Evolutionary conservation across 2,329 filamentous ascomycete genomes (phyloP).

Genomic region (Penicillium psychrosexuale): DNA sequence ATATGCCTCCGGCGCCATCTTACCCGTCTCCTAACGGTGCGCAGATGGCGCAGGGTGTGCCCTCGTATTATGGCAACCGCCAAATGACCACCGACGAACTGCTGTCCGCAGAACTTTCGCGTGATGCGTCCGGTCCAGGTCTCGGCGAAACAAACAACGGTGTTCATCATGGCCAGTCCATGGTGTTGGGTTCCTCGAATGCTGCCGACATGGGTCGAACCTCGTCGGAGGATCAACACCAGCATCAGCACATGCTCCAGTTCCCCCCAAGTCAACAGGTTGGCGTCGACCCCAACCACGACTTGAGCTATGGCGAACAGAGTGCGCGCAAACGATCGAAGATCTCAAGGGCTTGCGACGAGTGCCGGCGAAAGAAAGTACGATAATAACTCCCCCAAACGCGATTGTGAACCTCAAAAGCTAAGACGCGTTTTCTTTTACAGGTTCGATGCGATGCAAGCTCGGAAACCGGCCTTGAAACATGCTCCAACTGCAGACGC

Average conservation of each 20-base stretch:
- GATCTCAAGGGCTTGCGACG: slow-evolving; percentile 83
- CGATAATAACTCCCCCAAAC: slow-evolving; percentile 8
- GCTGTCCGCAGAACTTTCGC: slow-evolving; percentile 48
- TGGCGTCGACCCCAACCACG: slow-evolving; percentile 45
- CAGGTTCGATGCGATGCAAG: slow-evolving; percentile 80
- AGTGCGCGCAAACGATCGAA: slow-evolving; percentile 76
- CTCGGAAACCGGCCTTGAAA: slow-evolving; percentile 67
- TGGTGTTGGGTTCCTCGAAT: slow-evolving; percentile 40
- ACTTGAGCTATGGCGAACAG: slow-evolving; percentile 55
- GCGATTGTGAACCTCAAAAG: slow-evolving; percentile 16
- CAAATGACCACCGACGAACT: slow-evolving; percentile 49
- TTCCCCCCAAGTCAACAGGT: slow-evolving; percentile 46
- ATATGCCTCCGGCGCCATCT: slow-evolving; percentile 45
- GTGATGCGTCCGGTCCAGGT: slow-evolving; percentile 44
- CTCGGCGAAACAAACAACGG: slow-evolving; percentile 42
- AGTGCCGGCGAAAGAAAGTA: slow-evolving; percentile 80
- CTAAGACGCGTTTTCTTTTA: slow-evolving; percentile 17
- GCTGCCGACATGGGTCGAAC: slow-evolving; percentile 40
- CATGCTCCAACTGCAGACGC: slow-evolving; percentile 78
- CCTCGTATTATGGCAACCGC: slow-evolving; percentile 45
- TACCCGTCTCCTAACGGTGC: slow-evolving; percentile 45
- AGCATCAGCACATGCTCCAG: slow-evolving; percentile 42
- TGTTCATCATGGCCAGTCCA: slow-evolving; percentile 41
- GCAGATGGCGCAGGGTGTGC: slow-evolving; percentile 44
- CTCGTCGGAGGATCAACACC: slow-evolving; percentile 38